Conservation (phyloP, 345 rosid genomes). For the Punica granatum region DNA sequence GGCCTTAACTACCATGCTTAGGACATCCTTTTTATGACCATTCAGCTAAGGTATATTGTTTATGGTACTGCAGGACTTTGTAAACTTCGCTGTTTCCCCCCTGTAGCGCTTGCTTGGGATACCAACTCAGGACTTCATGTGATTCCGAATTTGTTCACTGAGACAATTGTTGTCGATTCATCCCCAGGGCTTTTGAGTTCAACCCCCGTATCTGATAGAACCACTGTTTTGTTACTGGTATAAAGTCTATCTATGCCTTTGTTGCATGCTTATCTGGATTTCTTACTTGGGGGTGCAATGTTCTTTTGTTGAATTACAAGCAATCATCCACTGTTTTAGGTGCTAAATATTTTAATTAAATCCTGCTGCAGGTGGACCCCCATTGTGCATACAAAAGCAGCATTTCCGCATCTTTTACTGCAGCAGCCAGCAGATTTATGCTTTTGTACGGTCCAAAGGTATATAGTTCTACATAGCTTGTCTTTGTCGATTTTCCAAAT, state of each 20-base stretch:
- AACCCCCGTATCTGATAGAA: conserved; percentile 55
- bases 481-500: background rate
- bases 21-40: background rate
- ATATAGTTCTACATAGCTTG: conserved; percentile 5
- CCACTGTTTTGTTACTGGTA: conserved; percentile 74
- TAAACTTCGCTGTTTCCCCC: conserved; percentile 97
- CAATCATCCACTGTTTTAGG: background rate
- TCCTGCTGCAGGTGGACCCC: conserved; percentile 79
- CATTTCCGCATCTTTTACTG: conserved; percentile 53
- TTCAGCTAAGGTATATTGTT: background rate
- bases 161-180: conserved; percentile 68
- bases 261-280: background rate
- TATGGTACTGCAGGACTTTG: conserved; percentile 66
- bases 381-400: conserved; percentile 81
- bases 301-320: background rate
- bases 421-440: conserved; percentile 71
- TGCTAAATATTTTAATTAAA: background rate
- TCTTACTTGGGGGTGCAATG: background rate
- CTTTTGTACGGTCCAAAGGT: conserved; percentile 78
- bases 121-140: conserved; percentile 69
- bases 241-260: background rate
- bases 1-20: background rate
- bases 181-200: conserved; percentile 79
- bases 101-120: conserved; percentile 97
- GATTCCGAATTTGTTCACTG: conserved; percentile 61